These are phyloP conservation scores for Triticum aestivum DNA, from an alignment of 176 grass and related monocot genomes.

Conservation along the genomic window DNA sequence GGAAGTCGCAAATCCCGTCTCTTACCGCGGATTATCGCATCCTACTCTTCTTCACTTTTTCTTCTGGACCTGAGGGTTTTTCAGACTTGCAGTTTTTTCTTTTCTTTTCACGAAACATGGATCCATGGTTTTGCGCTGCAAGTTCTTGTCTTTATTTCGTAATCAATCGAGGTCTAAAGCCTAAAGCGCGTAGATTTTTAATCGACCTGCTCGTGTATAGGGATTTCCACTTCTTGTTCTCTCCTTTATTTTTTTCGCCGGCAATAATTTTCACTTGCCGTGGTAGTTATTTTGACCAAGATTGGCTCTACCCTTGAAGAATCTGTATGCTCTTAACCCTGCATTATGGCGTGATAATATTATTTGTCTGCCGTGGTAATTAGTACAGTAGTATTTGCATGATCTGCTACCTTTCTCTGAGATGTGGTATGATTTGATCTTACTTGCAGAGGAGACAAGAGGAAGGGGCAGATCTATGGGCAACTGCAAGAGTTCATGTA, in stretches of 20 bases:
- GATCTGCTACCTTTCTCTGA: neutral
- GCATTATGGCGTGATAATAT: neutral
- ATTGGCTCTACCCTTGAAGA: neutral
- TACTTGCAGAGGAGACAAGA: neutral
- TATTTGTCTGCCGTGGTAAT: neutral
- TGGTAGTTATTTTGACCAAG: neutral
- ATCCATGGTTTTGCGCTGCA: no score
- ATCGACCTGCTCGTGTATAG: neutral
- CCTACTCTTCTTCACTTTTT: neutral
- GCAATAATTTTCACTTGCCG: neutral
- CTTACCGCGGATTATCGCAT: neutral
- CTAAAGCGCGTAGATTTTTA: neutral
- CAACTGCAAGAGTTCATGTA: neutral
- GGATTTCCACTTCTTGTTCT: neutral
- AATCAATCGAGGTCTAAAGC: neutral
- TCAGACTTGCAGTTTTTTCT: neutral
- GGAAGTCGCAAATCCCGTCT: neutral
- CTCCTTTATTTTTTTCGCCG: neutral
- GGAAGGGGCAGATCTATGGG: neutral
- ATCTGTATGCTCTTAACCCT: no score
- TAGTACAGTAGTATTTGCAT: neutral
- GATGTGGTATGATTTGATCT: neutral
- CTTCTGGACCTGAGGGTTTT: neutral
- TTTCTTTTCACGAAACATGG: neutral
- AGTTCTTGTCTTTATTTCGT: no score